Percentiles rank a stretch among this genome's conserved stretches.
phyloP scores from a whole-genome alignment of 2,329 filamentous ascomycete genomes.

The Nemania sp. region DNA sequence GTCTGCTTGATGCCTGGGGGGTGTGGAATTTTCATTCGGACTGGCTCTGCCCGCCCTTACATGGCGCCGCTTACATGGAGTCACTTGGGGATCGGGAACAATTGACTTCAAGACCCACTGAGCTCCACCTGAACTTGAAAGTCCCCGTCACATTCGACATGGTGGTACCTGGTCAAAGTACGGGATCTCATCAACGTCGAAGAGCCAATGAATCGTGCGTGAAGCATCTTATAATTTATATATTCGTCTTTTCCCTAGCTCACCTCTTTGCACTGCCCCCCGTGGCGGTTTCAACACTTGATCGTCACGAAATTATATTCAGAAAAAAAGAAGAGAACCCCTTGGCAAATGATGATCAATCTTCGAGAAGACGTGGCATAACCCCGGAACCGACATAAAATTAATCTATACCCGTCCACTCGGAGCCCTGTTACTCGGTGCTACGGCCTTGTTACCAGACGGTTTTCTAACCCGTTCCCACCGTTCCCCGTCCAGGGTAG shows the following conservation, averaged over 20 bases:
- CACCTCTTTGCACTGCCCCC: constrained; percentile 1
- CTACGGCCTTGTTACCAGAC: constrained; percentile 7
- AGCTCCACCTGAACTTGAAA: not conserved
- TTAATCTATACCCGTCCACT: constrained; percentile 38
- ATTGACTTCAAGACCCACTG: not conserved
- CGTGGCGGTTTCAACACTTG: constrained; percentile 22
- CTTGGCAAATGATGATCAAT: constrained; percentile 33
- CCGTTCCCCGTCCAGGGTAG: constrained; percentile 22
- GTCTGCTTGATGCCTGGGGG: too few relatives aligned
- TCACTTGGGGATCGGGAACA: too few relatives aligned
- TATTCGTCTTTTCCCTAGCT: not conserved
- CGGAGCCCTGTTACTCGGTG: constrained; percentile 28
- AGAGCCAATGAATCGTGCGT: not conserved
- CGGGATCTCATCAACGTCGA: not conserved
- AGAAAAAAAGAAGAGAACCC: too few relatives aligned
- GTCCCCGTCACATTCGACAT: too few relatives aligned
- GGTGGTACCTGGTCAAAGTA: too few relatives aligned
- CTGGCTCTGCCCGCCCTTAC: too few relatives aligned
- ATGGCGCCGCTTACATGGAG: too few relatives aligned
- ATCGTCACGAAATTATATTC: constrained; percentile 3
- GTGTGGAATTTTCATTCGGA: too few relatives aligned
- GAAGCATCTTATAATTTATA: too few relatives aligned
- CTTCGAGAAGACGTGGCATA: constrained; percentile 23
- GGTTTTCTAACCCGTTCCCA: constrained; percentile 27
- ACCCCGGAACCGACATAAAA: constrained; percentile 28